These are phyloP conservation scores for Crithidia fasciculata DNA, from an alignment of 208 protist species.

Conservation along the genomic window DNA sequence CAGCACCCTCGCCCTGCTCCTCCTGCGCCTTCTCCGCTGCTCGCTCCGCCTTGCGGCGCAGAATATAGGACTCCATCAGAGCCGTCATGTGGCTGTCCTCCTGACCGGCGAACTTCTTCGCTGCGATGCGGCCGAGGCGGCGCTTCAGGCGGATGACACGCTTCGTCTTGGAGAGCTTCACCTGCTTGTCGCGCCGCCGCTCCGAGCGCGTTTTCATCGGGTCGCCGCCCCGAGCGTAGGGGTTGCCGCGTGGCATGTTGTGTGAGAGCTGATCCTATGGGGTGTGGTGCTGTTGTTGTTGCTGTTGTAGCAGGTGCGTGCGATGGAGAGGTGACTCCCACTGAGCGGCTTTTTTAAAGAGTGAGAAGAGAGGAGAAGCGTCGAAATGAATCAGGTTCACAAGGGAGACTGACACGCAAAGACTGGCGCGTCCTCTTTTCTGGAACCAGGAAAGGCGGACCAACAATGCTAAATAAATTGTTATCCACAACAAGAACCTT, in stretches of 20 bases:
- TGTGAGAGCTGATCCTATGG: not conserved
- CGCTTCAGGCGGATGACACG: constrained; percentile 70
- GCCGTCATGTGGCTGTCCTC: constrained; percentile 80
- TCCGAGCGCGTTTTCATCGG: constrained; percentile 85
- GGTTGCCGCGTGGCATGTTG: constrained; percentile 78
- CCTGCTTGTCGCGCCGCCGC: constrained; percentile 65
- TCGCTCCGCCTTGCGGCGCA: constrained; percentile 79
- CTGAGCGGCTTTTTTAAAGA: no score
- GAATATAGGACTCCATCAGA: constrained; percentile 87
- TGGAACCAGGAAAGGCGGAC: no score
- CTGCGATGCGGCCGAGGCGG: constrained; percentile 58
- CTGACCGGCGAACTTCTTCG: constrained; percentile 61
- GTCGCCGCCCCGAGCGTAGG: constrained; percentile 69
- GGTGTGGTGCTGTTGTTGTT: no score
- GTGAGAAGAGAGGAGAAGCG: no score
- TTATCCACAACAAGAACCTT: no score
- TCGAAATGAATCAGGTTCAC: no score
- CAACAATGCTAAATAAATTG: no score
- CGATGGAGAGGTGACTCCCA: no score
- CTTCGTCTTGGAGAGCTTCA: constrained; percentile 61
- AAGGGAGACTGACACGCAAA: no score
- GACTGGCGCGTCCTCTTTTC: no score
- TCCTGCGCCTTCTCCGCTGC: constrained; percentile 49
- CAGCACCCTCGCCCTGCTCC: constrained; percentile 28
- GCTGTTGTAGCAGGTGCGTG: no score